These are phyloP conservation scores for Nyctanthes arbortristis DNA, from an alignment of 257 asterid species.

Conservation along the genomic window DNA sequence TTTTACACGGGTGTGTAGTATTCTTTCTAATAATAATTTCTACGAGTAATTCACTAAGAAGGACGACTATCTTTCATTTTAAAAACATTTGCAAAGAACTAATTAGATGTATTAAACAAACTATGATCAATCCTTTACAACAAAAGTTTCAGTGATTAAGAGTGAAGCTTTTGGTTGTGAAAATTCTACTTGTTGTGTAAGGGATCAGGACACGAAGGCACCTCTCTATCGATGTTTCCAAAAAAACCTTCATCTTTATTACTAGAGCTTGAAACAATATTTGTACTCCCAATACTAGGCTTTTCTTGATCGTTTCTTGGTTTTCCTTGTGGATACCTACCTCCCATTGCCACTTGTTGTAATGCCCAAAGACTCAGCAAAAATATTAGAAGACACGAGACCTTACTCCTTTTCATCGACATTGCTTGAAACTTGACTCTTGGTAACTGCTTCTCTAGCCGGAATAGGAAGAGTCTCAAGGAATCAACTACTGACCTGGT, in stretches of 20 bases:
- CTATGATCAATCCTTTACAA: too few species aligned
- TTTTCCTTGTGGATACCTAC: constrained; percentile 24
- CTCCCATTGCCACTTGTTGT: constrained; percentile 30
- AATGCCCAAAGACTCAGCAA: constrained; percentile 20
- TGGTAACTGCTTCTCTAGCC: neutral
- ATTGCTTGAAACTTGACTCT: constrained; percentile 17
- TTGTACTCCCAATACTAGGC: neutral
- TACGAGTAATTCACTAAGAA: neutral
- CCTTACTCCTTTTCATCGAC: constrained; percentile 20
- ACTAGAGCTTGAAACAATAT: neutral
- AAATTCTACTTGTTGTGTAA: constrained; percentile 35
- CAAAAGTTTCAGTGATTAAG: too few species aligned
- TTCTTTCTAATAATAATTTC: neutral
- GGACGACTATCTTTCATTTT: too few species aligned
- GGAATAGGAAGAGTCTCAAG: too few species aligned
- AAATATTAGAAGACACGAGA: constrained; percentile 17
- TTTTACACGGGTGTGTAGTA: neutral
- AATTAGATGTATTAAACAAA: too few species aligned
- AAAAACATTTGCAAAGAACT: too few species aligned
- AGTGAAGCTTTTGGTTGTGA: neutral
- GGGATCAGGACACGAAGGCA: constrained; percentile 49
- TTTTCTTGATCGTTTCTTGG: constrained; percentile 8
- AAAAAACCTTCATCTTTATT: constrained; percentile 21
- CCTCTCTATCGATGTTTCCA: constrained; percentile 39
- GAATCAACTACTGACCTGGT: too few species aligned